phyloP scores from a whole-genome alignment of 2,329 filamentous ascomycete genomes.

The Helminthosporium solani region DNA sequence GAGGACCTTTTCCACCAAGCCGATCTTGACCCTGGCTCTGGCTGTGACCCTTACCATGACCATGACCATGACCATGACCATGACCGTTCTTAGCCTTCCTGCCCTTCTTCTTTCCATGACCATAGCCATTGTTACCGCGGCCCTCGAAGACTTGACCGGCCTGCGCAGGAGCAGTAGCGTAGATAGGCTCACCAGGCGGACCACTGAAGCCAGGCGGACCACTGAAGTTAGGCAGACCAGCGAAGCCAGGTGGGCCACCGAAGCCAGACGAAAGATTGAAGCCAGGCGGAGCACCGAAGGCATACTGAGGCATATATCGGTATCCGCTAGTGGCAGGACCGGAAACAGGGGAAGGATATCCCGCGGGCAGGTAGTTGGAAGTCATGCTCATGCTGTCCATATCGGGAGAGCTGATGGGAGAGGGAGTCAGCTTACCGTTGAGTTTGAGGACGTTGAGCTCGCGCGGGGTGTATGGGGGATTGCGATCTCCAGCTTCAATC shows the following conservation, averaged over 20 bases:
- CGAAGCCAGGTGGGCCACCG: neutral
- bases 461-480: neutral
- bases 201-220: neutral
- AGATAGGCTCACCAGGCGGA: neutral
- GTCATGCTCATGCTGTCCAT: neutral
- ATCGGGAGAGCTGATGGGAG: neutral
- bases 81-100: neutral
- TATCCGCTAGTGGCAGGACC: neutral
- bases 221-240: neutral
- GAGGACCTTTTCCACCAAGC: neutral
- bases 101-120: neutral
- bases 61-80: too few relatives aligned
- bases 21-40: too few relatives aligned
- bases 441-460: neutral
- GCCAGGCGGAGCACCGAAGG: neutral
- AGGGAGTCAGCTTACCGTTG: neutral
- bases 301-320: neutral
- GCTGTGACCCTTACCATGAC: too few relatives aligned
- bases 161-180: neutral
- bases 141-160: neutral
- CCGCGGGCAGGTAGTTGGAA: neutral
- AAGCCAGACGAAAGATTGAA: too few relatives aligned
- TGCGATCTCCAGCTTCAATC: neutral
- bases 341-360: too few relatives aligned
- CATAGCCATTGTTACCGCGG: neutral